A percentile compares a stretch with the other conserved stretches of the same genome.
phyloP scores from a whole-genome alignment of 2,329 filamentous ascomycete species.

The Venturia effusa region DNA sequence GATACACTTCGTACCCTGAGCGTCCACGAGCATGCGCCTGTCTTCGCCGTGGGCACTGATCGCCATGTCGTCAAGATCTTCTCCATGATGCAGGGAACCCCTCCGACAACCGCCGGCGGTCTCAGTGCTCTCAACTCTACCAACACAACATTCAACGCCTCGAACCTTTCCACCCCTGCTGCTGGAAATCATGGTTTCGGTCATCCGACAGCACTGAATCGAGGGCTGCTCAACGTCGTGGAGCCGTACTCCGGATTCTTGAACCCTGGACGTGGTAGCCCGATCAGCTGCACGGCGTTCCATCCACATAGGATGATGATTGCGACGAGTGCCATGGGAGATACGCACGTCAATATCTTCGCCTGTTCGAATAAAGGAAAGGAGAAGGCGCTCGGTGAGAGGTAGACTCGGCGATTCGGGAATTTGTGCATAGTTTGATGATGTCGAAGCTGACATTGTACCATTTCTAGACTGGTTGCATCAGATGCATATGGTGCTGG shows the following conservation, averaged over 20 bases:
- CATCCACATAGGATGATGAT: conserved; percentile 91
- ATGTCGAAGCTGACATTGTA: neutral
- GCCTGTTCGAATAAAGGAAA: conserved; percentile 36
- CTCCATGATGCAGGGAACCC: conserved; percentile 38
- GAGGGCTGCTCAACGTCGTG: conserved; percentile 29
- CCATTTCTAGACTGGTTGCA: neutral
- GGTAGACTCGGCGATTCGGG: neutral
- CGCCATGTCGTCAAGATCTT: conserved; percentile 83
- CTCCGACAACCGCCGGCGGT: neutral
- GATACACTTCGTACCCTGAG: conserved; percentile 75
- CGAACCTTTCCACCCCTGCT: neutral
- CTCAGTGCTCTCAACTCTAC: neutral
- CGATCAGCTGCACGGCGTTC: conserved; percentile 84
- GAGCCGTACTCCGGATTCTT: conserved; percentile 88
- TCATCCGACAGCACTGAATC: neutral
- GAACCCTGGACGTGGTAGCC: conserved; percentile 65
- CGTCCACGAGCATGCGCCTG: conserved; percentile 91
- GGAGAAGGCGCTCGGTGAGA: conserved; percentile 6
- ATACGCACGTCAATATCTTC: conserved; percentile 85
- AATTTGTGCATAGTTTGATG: neutral
- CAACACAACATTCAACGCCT: neutral
- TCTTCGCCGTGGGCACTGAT: conserved; percentile 86
- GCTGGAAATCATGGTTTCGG: neutral
- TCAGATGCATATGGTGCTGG: neutral
- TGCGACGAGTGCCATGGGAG: conserved; percentile 74